phyloP scores from a whole-genome alignment of 257 asterid species.

The Salvia rosmarinus region DNA sequence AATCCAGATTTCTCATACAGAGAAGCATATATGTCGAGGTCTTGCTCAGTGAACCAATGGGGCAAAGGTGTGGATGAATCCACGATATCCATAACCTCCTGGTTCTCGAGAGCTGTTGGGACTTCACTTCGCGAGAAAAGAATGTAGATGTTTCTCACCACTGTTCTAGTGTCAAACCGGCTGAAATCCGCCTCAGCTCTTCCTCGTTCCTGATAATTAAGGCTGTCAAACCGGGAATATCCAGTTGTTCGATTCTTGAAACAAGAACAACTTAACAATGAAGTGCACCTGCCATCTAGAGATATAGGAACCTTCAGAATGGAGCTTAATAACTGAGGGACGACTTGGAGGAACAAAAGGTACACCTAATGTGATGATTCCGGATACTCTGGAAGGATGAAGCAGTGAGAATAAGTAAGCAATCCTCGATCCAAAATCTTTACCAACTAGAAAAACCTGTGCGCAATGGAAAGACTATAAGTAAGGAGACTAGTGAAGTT shows the following conservation, averaged over 20 bases:
- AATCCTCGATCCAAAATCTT: conserved; percentile 59
- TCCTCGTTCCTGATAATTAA: conserved; percentile 44
- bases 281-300: conserved; percentile 77
- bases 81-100: conserved; percentile 61
- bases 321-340: too few relatives aligned
- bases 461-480: neutral
- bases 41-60: conserved; percentile 60
- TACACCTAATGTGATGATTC: conserved; percentile 56
- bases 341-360: too few relatives aligned
- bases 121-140: conserved; percentile 46
- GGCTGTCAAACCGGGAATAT: too few relatives aligned
- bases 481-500: neutral
- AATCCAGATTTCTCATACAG: conserved; percentile 65
- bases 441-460: conserved; percentile 55
- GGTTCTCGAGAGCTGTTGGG: conserved; percentile 48
- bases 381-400: conserved; percentile 54
- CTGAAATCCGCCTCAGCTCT: conserved; percentile 64
- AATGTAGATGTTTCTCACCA: conserved; percentile 48
- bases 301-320: conserved; percentile 66
- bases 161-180: conserved; percentile 50
- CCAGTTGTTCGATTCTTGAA: too few relatives aligned
- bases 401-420: conserved; percentile 48
- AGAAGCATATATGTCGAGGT: conserved; percentile 53
- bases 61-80: conserved; percentile 57
- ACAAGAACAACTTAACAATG: too few relatives aligned